Conservation (phyloP, 208 protist species). For the Polymyxa betae region DNA sequence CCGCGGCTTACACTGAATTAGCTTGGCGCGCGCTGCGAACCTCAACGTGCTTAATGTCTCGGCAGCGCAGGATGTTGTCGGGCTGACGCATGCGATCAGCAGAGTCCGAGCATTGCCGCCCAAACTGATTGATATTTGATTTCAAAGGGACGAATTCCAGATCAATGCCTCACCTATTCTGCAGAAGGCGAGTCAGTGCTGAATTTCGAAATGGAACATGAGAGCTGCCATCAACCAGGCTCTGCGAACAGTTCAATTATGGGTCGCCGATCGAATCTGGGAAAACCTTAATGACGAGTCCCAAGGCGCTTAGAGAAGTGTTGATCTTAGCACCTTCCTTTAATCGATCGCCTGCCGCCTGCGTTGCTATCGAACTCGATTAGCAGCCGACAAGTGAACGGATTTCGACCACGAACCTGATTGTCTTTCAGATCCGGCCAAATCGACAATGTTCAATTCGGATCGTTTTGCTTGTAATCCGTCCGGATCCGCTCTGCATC, state of each 20-base stretch:
- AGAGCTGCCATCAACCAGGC: constrained; percentile 34
- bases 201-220: constrained; percentile 52
- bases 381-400: background rate
- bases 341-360: constrained; percentile 16
- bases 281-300: constrained; percentile 6
- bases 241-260: background rate
- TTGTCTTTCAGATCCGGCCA: constrained; percentile 38
- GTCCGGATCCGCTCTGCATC: background rate
- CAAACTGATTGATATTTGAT: background rate
- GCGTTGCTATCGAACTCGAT: background rate
- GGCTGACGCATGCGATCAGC: constrained; percentile 69
- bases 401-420: background rate
- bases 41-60: constrained; percentile 65
- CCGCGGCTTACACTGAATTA: constrained; percentile 64
- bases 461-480: constrained; percentile 5
- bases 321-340: constrained; percentile 40
- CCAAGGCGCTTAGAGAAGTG: constrained; percentile 15
- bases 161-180: background rate
- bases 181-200: constrained; percentile 26
- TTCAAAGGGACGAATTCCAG: background rate
- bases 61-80: constrained; percentile 54
- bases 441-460: constrained; percentile 44
- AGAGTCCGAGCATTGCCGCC: constrained; percentile 58
- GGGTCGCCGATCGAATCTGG: background rate
- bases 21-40: constrained; percentile 66